Evolutionary conservation across 805 yeast genomes (phyloP).

Genomic region (Geotrichum ghanense): DNA sequence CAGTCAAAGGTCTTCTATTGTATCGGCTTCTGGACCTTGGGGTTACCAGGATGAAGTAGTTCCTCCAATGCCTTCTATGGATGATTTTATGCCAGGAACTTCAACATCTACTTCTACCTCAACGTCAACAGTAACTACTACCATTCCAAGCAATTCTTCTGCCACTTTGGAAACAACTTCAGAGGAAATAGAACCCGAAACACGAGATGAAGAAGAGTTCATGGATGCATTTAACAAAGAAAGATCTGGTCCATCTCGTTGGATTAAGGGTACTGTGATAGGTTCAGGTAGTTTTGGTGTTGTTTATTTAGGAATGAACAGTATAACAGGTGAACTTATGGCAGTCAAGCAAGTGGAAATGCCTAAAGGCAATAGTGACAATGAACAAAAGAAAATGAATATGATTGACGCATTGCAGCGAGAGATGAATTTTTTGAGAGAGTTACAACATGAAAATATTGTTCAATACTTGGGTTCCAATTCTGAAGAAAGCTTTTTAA

Average conservation of each 20-base stretch:
- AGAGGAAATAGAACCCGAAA: background rate
- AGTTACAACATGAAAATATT: conserved; percentile 79
- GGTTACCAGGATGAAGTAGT: conserved; percentile 16
- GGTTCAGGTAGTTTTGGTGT: conserved; percentile 95
- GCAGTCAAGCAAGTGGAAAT: conserved; percentile 91
- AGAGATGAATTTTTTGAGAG: conserved; percentile 69
- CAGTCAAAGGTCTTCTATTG: conserved; percentile 21
- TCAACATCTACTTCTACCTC: conserved; percentile 1
- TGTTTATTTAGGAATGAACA: conserved; percentile 85
- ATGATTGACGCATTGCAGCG: conserved; percentile 70
- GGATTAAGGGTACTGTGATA: conserved; percentile 88
- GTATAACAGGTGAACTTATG: conserved; percentile 88
- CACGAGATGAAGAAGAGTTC: conserved; percentile 31
- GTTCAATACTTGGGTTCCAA: conserved; percentile 88
- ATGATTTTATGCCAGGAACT: conserved; percentile 2
- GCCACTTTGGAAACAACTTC: background rate
- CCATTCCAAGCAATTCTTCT: background rate
- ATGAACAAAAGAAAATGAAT: conserved; percentile 29
- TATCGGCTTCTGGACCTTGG: conserved; percentile 18
- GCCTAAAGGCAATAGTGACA: conserved; percentile 30
- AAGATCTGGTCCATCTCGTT: conserved; percentile 54
- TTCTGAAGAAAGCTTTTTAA: conserved; percentile 55
- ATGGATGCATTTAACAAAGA: conserved; percentile 28
- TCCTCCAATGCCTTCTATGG: conserved; percentile 14
- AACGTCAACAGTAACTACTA: background rate